phyloP scores from a whole-genome alignment of 495 filamentous ascomycete species.

The Parathielavia hyrcaniae region DNA sequence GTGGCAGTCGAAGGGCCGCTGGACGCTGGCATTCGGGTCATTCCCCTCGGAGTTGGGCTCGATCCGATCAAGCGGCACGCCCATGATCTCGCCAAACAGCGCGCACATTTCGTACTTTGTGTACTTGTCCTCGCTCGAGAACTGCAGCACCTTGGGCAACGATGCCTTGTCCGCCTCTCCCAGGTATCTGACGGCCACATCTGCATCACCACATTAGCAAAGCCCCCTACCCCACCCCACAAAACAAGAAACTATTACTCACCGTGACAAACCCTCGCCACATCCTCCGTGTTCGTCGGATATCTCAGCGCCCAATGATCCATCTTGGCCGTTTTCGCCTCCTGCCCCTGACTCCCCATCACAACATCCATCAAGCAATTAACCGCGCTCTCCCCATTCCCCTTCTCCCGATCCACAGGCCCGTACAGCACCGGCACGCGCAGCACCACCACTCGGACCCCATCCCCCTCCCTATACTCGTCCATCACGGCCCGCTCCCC shows the following conservation, averaged over 20 bases:
- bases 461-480: slow-evolving; percentile 46
- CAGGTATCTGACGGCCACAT: slow-evolving; percentile 63
- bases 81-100: slow-evolving; percentile 73
- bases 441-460: slow-evolving; percentile 62
- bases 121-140: slow-evolving; percentile 77
- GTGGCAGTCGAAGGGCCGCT: slow-evolving; percentile 86
- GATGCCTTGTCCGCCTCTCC: slow-evolving; percentile 34
- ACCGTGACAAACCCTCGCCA: slow-evolving; percentile 67
- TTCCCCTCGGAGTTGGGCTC: slow-evolving; percentile 66
- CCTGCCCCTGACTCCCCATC: slow-evolving; percentile 60
- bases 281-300: slow-evolving; percentile 82
- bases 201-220: slow-evolving; percentile 22
- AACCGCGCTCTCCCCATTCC: slow-evolving; percentile 70
- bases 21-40: slow-evolving; percentile 64
- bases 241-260: slow-evolving; percentile 16
- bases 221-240: background rate
- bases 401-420: slow-evolving; percentile 42
- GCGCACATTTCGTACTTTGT: slow-evolving; percentile 92
- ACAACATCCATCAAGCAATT: slow-evolving; percentile 73
- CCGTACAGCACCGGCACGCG: slow-evolving; percentile 90
- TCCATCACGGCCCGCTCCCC: slow-evolving; percentile 70
- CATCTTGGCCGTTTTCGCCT: slow-evolving; percentile 61
- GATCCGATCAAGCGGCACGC: slow-evolving; percentile 65
- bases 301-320: slow-evolving; percentile 84
- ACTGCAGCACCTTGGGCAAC: slow-evolving; percentile 73